Evolutionary conservation across 176 grass and related monocot species (phyloP), one percentile per base, ranked within the genome.

Genomic region (Olyra latifolia): DNA sequence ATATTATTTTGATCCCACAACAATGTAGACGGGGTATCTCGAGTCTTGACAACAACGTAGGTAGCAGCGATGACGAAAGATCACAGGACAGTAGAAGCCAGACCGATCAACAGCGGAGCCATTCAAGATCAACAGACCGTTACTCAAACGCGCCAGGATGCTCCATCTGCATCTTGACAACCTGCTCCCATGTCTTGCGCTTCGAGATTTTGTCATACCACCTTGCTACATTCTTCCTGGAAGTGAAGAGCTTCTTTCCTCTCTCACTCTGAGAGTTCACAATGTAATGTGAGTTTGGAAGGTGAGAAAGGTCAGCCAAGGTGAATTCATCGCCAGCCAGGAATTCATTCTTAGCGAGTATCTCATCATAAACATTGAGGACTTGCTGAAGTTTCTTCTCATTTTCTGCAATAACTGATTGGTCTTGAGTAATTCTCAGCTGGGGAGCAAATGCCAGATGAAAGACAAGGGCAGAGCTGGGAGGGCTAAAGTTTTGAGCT

Each of bases 201-300:
- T 22, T 55, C 0, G 95, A 92, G 74, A 98, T 92, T 25, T 82
- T 54, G 1, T 83, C 70, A 0, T 70, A 88, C 95, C 95, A 98
- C 80, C 75, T 86, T 1, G 74, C 89, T 80, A 98, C 92, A 76
- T 92, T 94, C 86, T 84, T 88, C 80, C 86, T 88, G 62, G 61
- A 74, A 49, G 71, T 75, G 78, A 98, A 98, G 15, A 98, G 85
- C 80, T 91, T 89, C 56, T 72, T 85, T 27, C 95, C 95, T 24
- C 83, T 89, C 24, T 89, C 91, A 9, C 80, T 89, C 24, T 87
- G 89, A 11, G 50, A 80, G 20, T 72, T 89, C 12, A 88, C 71
- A 6, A 97, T 76, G 74, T 97, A 92, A 43, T 97, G 89, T 5
- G 91, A 84, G 64, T 87, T 90, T 13, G 95, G 95, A 52, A 98